phyloP scores from a whole-genome alignment of 1,284 basidiomycete genomes.

The Leccinum variabile region DNA sequence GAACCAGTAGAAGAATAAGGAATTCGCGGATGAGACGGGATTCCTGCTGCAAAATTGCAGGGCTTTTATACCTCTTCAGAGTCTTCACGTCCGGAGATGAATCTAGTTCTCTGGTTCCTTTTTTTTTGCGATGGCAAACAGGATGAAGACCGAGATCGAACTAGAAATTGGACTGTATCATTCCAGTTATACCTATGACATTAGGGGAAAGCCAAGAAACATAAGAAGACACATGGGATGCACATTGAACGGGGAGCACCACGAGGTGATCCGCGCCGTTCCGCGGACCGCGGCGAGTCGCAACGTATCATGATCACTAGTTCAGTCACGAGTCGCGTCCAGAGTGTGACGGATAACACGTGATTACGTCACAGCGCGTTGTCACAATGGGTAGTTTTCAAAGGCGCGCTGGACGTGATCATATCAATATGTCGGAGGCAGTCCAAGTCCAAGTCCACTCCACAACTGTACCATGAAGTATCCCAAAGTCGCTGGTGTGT shows the following conservation, averaged over 20 bases:
- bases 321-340: background rate
- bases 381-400: slow-evolving; percentile 25
- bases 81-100: background rate
- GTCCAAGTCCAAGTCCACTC: background rate
- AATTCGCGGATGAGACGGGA: background rate
- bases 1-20: background rate
- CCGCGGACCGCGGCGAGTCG: too few relatives aligned
- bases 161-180: background rate
- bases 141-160: background rate
- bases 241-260: background rate
- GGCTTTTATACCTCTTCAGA: slow-evolving; percentile 25
- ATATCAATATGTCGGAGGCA: slow-evolving; percentile 11
- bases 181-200: background rate
- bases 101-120: background rate
- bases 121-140: background rate
- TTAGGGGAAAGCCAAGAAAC: background rate
- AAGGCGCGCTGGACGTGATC: background rate
- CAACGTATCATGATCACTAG: too few relatives aligned
- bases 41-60: background rate
- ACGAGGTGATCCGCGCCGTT: background rate
- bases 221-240: background rate
- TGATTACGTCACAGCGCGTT: slow-evolving; percentile 27
- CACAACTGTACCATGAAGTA: slow-evolving; percentile 28
- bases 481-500: slow-evolving; percentile 32
- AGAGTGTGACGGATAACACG: background rate